Base-by-base conservation (phyloP, 2,329 filamentous ascomycete genomes). In the Cladosporium austrohemisphaericum region DNA sequence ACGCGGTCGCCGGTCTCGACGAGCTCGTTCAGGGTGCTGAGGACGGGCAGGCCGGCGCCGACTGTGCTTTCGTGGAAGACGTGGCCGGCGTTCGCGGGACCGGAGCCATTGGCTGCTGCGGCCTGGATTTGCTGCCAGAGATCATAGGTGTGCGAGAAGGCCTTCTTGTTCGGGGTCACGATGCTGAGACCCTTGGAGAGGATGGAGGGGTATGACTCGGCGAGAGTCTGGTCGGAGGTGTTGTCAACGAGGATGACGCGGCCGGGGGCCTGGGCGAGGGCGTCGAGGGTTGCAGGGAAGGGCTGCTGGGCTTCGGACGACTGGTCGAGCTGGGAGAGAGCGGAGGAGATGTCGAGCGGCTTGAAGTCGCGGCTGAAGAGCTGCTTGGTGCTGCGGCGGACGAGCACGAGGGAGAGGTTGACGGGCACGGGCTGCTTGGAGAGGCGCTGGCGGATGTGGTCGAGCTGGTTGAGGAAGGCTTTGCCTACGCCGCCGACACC, bases 141-240 rank as follows among this genome's bases (percentile, higher is more conserved):
- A 59, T 82, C 76, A 62, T 88, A 83, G 37, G 81, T 83, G 51
- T 86, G 84, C 0, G 89, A 94, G 72, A 98, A 98, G 11, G 87
- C 92, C 73, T 98, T 98, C 77, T 98, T 98, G 78, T 97, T 98
- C 35, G 93, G 91, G 1, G 93, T 98, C 22, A 97, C 88, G 60
- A 98, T 83, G 69, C 83, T 92, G 68, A 98, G 84, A 10, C 91
- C 92, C 55, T 83, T 81, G 62, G 80, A 78, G 53, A 98, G 75
- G 69, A 95, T 88, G 38, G 79, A 69, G 1, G 93, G 91, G 70
- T 98, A 98, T 23, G 80, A 73, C 53, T 87, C 80, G 41, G 92
- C 93, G 23, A 98, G 78, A 56, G 86, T 84, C 61, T 92, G 85
- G 59, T 88, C 91, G 71, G 88, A 94, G 45, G 93, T 98, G 75